Percentiles rank a stretch among this genome's conserved stretches.
These are phyloP conservation scores for Leptosphaerulina australis DNA, from an alignment of 2,329 filamentous ascomycete species.

Conservation along the genomic window DNA sequence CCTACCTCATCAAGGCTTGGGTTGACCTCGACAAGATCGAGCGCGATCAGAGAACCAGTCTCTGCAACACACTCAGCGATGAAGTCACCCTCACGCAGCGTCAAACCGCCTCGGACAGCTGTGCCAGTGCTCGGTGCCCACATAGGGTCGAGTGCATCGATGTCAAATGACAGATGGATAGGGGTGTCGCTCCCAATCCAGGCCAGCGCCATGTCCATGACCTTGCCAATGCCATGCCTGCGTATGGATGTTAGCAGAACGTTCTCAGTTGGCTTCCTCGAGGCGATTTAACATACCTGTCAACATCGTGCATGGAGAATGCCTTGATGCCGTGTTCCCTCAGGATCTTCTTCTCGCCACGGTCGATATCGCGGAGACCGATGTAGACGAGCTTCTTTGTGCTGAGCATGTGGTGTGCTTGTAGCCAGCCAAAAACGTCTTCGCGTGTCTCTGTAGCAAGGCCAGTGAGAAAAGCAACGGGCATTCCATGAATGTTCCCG, in stretches of 20 bases:
- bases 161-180: conserved; percentile 96
- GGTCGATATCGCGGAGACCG: conserved; percentile 88
- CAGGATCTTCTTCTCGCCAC: conserved; percentile 91
- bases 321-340: conserved; percentile 89
- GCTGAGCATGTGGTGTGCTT: conserved; percentile 72
- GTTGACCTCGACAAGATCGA: conserved; percentile 64
- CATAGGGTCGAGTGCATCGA: conserved; percentile 93
- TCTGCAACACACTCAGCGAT: conserved; percentile 75
- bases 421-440: conserved; percentile 89
- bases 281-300: conserved; percentile 64
- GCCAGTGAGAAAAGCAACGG: conserved; percentile 87
- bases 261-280: not conserved
- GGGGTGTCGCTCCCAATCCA: conserved; percentile 94
- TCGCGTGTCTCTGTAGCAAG: conserved; percentile 76
- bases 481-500: conserved; percentile 98
- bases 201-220: conserved; percentile 97
- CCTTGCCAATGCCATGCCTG: conserved; percentile 89
- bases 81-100: conserved; percentile 92
- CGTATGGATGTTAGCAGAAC: conserved; percentile 12
- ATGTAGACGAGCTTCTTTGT: conserved; percentile 94
- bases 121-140: conserved; percentile 97
- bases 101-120: conserved; percentile 89
- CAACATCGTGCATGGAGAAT: conserved; percentile 98
- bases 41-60: conserved; percentile 62
- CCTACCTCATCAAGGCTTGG: conserved; percentile 60